Evolutionary conservation across 306 rosid genomes (phyloP).

Genomic region (Fagus sylvatica): DNA sequence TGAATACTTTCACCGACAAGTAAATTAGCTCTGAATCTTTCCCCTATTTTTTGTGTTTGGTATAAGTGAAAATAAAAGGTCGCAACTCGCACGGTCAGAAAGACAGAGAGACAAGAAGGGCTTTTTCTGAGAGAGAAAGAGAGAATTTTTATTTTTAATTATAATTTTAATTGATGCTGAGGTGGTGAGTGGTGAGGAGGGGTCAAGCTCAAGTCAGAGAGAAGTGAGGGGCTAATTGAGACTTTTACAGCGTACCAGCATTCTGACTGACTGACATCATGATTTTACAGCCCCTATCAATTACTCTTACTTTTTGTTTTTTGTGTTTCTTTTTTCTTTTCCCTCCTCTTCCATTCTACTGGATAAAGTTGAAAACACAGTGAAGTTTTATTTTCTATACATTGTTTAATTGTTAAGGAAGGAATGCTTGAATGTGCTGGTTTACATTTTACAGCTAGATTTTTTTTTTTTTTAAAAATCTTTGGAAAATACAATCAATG

Average conservation of each 20-base stretch:
- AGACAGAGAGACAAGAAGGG: background rate
- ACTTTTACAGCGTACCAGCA: conserved; percentile 3
- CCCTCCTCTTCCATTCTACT: no score
- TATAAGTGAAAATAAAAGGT: background rate
- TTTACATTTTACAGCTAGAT: no score
- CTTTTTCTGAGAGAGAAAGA: background rate
- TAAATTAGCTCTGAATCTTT: background rate
- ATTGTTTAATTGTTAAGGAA: no score
- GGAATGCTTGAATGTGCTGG: no score
- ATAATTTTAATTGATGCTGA: no score
- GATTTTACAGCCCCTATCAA: background rate
- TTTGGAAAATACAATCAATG: no score
- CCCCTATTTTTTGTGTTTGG: background rate
- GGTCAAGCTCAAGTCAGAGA: conserved; percentile 38
- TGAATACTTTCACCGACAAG: background rate
- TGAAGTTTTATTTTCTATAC: no score
- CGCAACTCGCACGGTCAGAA: background rate
- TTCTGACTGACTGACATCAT: background rate
- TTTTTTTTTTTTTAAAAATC: no score
- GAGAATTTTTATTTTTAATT: background rate
- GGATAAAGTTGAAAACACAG: no score
- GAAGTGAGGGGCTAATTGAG: background rate
- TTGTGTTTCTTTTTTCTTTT: no score
- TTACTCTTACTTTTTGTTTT: background rate
- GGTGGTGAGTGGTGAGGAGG: background rate